A percentile compares a stretch with the other conserved stretches of the same genome.
phyloP scores from a whole-genome alignment of 2,329 filamentous ascomycete species.

The Elsinoe australis region DNA sequence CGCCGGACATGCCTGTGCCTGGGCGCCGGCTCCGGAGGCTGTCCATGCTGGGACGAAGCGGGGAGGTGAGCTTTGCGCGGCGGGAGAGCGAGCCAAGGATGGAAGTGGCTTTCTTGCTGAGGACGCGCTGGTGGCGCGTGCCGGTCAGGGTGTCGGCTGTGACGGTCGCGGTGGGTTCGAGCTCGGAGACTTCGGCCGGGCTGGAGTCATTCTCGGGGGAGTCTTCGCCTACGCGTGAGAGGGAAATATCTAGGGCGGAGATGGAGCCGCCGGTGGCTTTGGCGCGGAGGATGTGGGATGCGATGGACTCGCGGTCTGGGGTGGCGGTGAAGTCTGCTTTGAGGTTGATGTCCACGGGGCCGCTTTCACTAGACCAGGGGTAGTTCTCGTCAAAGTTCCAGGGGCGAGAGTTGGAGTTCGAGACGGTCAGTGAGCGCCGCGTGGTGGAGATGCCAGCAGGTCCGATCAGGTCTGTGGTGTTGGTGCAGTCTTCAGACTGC shows the following conservation, averaged over 20 bases:
- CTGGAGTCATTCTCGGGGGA: constrained; percentile 5
- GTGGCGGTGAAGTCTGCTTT: constrained; percentile 28
- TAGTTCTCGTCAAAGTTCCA: constrained; percentile 44
- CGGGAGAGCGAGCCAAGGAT: constrained; percentile 31
- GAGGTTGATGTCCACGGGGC: constrained; percentile 36
- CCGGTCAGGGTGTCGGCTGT: constrained; percentile 30
- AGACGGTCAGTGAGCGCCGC: constrained; percentile 29
- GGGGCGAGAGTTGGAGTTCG: constrained; percentile 35
- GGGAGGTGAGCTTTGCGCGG: constrained; percentile 17
- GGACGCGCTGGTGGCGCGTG: constrained; percentile 19
- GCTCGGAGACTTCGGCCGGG: constrained; percentile 17
- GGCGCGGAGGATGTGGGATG: constrained; percentile 25
- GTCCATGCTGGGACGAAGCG: constrained; percentile 13
- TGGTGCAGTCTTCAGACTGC: constrained; percentile 21
- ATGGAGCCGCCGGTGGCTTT: constrained; percentile 11
- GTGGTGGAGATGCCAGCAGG: constrained; percentile 8
- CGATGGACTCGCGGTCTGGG: constrained; percentile 27
- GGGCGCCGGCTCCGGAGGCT: constrained; percentile 2
- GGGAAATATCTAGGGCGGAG: constrained; percentile 15
- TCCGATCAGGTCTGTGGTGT: background rate
- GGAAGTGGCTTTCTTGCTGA: constrained; percentile 30
- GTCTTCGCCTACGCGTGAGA: constrained; percentile 16
- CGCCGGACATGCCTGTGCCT: background rate
- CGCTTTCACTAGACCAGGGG: constrained; percentile 36
- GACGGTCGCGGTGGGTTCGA: constrained; percentile 25